These are phyloP conservation scores for Didymella sp. DNA, from an alignment of 2,329 filamentous ascomycete genomes.

Conservation along the genomic window DNA sequence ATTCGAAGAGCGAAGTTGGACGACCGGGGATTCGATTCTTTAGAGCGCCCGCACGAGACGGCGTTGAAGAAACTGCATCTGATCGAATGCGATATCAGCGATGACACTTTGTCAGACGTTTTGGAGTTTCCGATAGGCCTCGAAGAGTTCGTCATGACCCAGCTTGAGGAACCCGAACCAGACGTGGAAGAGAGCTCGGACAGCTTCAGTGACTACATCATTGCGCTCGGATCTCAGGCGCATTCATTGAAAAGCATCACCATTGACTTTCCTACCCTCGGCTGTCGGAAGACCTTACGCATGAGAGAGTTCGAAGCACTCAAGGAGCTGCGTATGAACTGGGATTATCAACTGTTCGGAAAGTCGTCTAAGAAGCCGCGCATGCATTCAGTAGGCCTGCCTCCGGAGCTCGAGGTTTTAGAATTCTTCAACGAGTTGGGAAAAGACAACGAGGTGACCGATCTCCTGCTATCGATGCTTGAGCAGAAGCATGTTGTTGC, in stretches of 20 bases:
- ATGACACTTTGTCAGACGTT: constrained; percentile 41
- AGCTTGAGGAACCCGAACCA: constrained; percentile 39
- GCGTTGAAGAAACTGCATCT: constrained; percentile 37
- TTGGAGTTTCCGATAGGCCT: constrained; percentile 42
- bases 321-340: constrained; percentile 38
- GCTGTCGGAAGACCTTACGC: constrained; percentile 38
- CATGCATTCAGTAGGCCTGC: constrained; percentile 41
- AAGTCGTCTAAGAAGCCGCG: constrained; percentile 43
- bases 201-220: constrained; percentile 42
- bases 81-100: constrained; percentile 46
- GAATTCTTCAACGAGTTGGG: constrained; percentile 45
- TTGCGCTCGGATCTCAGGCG: constrained; percentile 39
- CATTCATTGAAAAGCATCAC: constrained; percentile 40
- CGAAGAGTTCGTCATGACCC: constrained; percentile 45
- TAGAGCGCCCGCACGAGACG: constrained; percentile 41
- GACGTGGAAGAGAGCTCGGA: constrained; percentile 44
- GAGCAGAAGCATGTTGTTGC: constrained; percentile 39
- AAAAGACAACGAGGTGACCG: constrained; percentile 40
- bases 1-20: constrained; percentile 41
- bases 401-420: constrained; percentile 36
- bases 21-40: constrained; percentile 41
- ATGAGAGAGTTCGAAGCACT: constrained; percentile 39
- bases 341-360: constrained; percentile 45
- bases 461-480: constrained; percentile 37
- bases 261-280: constrained; percentile 38